Percentiles rank a stretch among this genome's conserved stretches.
phyloP scores from a whole-genome alignment of 306 rosid genomes.

The Acacia melanoxylon region DNA sequence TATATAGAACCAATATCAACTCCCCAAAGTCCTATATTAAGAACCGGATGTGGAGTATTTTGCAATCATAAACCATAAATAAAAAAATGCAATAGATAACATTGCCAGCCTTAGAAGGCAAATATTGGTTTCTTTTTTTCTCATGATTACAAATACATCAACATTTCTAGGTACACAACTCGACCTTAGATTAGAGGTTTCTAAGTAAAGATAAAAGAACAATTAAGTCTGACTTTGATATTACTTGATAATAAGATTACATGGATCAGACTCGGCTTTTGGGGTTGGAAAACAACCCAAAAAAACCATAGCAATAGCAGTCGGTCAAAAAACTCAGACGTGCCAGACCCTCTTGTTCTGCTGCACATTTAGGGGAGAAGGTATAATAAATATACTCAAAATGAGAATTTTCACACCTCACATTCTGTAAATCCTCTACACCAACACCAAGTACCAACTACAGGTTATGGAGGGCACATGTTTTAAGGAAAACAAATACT shows the following conservation, averaged over 20 bases:
- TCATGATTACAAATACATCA: constrained; percentile 20
- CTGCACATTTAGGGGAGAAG: constrained; percentile 34
- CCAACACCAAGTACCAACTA: neutral
- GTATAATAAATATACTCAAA: constrained; percentile 28
- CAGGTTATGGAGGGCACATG: constrained; percentile 4
- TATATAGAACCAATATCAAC: no score
- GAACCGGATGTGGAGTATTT: neutral
- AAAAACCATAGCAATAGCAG: constrained; percentile 22
- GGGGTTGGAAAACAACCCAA: constrained; percentile 22
- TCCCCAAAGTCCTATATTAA: no score
- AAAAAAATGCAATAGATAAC: neutral
- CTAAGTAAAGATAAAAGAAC: constrained; percentile 16
- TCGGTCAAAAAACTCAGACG: constrained; percentile 24
- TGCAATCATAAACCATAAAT: neutral
- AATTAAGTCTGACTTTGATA: neutral
- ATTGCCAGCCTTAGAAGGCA: constrained; percentile 12
- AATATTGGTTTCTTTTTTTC: neutral
- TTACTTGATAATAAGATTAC: constrained; percentile 17
- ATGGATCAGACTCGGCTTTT: constrained; percentile 23
- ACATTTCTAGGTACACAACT: constrained; percentile 20
- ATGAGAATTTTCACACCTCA: constrained; percentile 32
- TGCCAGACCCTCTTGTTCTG: constrained; percentile 37
- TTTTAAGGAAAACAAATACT: neutral
- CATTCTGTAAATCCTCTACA: constrained; percentile 38
- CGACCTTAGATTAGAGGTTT: constrained; percentile 11